phyloP scores from a whole-genome alignment of 345 rosid genomes.

The Mercurialis annua region DNA sequence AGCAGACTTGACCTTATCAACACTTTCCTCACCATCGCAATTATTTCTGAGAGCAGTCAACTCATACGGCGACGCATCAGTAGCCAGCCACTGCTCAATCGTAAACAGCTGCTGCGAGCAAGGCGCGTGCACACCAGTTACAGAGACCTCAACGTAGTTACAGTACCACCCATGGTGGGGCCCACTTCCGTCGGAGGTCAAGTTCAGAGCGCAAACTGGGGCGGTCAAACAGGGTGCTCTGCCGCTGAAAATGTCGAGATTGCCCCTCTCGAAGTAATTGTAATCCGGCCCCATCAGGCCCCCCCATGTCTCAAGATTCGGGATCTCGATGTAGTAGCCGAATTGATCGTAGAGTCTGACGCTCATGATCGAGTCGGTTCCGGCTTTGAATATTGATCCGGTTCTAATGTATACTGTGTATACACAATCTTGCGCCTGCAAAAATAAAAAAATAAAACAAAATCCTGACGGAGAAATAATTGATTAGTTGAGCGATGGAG shows the following conservation, averaged over 20 bases:
- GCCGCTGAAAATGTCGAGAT: constrained; percentile 85
- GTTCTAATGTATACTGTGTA: constrained; percentile 69
- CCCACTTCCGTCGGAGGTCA: constrained; percentile 78
- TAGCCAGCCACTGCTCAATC: constrained; percentile 91
- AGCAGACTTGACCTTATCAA: not conserved
- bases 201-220: constrained; percentile 62
- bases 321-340: constrained; percentile 43
- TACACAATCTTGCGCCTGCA: constrained; percentile 46
- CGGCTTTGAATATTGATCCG: constrained; percentile 75
- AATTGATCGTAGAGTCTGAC: constrained; percentile 41
- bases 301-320: constrained; percentile 66
- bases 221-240: constrained; percentile 49
- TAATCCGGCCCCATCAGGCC: constrained; percentile 73
- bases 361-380: constrained; percentile 71
- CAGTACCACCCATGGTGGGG: constrained; percentile 79
- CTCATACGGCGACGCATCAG: constrained; percentile 56
- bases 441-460: not conserved
- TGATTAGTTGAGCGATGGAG: not conserved
- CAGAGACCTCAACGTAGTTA: constrained; percentile 75
- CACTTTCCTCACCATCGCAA: constrained; percentile 20
- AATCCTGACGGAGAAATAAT: too few species aligned
- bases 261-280: constrained; percentile 87
- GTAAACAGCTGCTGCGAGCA: constrained; percentile 57
- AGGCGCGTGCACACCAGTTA: constrained; percentile 51
- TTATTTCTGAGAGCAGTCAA: constrained; percentile 50